Evolutionary conservation across 305 asterid species (phyloP).

Genomic region (Solanum hybrid): DNA sequence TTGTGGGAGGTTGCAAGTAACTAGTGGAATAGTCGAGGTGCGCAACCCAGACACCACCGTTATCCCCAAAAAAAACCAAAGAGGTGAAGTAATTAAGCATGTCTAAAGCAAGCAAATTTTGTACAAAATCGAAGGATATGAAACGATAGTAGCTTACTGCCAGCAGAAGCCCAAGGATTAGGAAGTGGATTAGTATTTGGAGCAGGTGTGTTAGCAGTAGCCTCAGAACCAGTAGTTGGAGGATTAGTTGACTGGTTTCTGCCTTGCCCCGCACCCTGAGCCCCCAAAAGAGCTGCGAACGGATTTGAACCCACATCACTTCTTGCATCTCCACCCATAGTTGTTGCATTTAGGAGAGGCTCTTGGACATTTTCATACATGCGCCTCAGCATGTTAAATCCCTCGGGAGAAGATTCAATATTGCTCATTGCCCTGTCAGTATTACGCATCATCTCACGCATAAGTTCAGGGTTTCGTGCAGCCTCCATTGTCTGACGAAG

Average conservation of each 20-base stretch:
- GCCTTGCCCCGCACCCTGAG: conserved; percentile 21
- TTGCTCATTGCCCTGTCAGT: conserved; percentile 48
- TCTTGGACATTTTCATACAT: conserved; percentile 50
- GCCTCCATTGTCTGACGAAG: conserved; percentile 51
- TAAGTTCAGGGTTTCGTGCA: conserved; percentile 46
- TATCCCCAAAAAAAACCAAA: background rate
- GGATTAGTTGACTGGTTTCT: conserved; percentile 20
- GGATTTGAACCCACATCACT: conserved; percentile 29
- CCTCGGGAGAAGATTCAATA: conserved; percentile 45
- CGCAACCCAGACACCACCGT: background rate
- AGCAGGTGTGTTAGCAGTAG: conserved; percentile 26
- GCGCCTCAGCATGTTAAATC: conserved; percentile 48
- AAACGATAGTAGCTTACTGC: conserved; percentile 24
- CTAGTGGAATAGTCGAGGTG: background rate
- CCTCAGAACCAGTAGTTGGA: conserved; percentile 18
- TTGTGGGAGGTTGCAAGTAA: background rate
- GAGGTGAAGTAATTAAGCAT: background rate
- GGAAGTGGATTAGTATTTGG: conserved; percentile 48
- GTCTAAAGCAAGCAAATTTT: background rate
- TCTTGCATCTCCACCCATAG: conserved; percentile 31
- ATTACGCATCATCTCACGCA: conserved; percentile 49
- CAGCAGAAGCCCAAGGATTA: conserved; percentile 49
- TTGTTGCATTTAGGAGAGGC: conserved; percentile 39
- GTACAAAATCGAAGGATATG: background rate
- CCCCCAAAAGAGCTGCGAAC: conserved; percentile 32